Evolutionary conservation across 169 alveolate genomes (phyloP), one percentile per base, ranked within the genome.

Genomic region (Eimeria acervulina): DNA sequence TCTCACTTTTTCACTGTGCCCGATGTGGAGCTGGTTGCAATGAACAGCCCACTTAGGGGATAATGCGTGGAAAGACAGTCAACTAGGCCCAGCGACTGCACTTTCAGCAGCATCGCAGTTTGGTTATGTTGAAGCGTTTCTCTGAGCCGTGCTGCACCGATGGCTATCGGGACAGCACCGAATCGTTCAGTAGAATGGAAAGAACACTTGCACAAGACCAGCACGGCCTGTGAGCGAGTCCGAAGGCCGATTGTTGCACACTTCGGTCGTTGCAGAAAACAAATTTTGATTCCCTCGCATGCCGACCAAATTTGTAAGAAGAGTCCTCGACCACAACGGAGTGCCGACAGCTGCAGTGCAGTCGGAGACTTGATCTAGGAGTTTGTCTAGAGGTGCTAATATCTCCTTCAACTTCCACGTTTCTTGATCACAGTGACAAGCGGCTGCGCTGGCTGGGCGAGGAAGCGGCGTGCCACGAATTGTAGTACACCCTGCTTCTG

Each of bases 1-100:
- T 12, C 80, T 68, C 80, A 31, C 80, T 31, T 68, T 68, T 68
- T 68, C 78, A 44, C 78, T 31, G 42, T 68, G 47, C 80, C 47
- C 47, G 10, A 68, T 68, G 80, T 68, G 80, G 80, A 28, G 80
- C 80, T 33, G 44, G 80, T 17, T 28, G 80, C 80, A 68, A 10
- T 68, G 80, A n/a, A 68, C 10, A 15, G 80, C 80, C 80, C 80
- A 68, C 80, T 31, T 33, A 68, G 44, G 44, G 36, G 42, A 0
- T 33, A 26, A 68, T 31, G 80, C 31, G 28, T 68, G 80, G 15
- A 68, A 33, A 1, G 10, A 68, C 80, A 68, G 80, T 68, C 23
- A 31, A 68, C 47, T 68, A 68, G 80, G 80, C 80, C 80, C 47
- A 1, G 42, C 26, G 15, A 47, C 80, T 68, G 80, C 80, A 10